Conservation (phyloP, 441 rosid genomes). For the Adansonia madagascariensis region DNA sequence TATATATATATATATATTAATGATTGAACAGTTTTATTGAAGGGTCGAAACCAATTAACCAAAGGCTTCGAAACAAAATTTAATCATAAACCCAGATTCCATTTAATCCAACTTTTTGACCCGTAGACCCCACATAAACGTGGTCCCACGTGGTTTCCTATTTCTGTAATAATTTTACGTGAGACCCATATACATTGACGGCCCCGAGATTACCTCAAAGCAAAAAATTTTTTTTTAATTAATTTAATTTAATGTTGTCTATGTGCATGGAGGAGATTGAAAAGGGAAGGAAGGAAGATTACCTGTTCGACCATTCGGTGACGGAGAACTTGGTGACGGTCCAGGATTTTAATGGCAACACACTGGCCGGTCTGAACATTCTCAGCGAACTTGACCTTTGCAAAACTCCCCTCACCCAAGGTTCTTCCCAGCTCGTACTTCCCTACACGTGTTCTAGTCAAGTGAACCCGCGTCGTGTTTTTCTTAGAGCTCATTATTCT, state of each 20-base stretch:
- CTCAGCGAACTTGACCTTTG: constrained; percentile 81
- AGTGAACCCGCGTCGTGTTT: constrained; percentile 30
- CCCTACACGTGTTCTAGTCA: constrained; percentile 73
- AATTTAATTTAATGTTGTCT: background rate
- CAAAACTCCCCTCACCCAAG: constrained; percentile 86
- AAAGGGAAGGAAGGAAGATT: background rate
- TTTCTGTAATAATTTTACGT: background rate
- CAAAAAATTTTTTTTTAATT: background rate
- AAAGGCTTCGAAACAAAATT: background rate
- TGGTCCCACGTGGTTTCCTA: background rate
- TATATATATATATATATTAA: too few relatives aligned
- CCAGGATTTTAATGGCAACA: constrained; percentile 82
- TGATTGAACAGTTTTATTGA: background rate
- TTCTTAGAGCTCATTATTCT: constrained; percentile 45
- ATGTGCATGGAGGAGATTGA: constrained; percentile 20
- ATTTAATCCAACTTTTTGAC: background rate
- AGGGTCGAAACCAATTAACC: background rate
- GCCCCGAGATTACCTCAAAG: background rate
- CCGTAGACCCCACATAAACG: background rate
- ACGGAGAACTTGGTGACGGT: constrained; percentile 69
- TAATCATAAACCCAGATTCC: background rate
- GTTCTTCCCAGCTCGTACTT: constrained; percentile 83
- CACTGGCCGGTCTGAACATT: constrained; percentile 58
- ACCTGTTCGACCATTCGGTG: constrained; percentile 95
- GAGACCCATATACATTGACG: background rate